Conservation (phyloP, 495 filamentous ascomycete genomes). For the Schizothecium vesticola region DNA sequence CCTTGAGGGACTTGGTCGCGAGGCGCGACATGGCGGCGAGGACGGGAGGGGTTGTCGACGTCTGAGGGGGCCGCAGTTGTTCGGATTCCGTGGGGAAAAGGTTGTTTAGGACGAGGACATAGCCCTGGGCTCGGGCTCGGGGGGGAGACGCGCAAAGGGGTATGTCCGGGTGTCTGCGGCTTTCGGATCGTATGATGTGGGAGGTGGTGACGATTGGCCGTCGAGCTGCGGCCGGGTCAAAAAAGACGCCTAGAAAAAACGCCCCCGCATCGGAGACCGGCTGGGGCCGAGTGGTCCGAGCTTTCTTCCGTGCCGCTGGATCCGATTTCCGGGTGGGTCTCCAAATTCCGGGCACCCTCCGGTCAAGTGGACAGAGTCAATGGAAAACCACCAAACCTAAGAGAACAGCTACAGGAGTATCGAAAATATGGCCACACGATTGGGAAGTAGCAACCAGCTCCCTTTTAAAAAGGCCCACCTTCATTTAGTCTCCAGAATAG, state of each 20-base stretch:
- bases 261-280: not conserved
- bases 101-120: not conserved
- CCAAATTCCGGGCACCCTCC: not conserved
- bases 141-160: no score
- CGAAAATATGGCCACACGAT: no score
- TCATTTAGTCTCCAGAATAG: no score
- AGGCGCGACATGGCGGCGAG: slow-evolving; percentile 28
- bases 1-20: slow-evolving; percentile 25
- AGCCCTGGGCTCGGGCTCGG: not conserved
- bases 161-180: not conserved
- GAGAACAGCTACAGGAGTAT: no score
- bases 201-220: not conserved
- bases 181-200: not conserved
- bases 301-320: not conserved
- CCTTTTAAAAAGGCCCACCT: no score
- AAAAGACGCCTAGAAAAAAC: not conserved
- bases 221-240: not conserved
- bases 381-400: not conserved
- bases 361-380: not conserved
- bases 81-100: not conserved
- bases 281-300: not conserved
- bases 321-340: not conserved
- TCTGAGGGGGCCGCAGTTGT: not conserved
- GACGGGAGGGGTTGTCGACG: not conserved
- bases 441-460: no score